Base-by-base conservation (phyloP, 2,329 filamentous ascomycete genomes). In the Pestalotiopsis sp. region DNA sequence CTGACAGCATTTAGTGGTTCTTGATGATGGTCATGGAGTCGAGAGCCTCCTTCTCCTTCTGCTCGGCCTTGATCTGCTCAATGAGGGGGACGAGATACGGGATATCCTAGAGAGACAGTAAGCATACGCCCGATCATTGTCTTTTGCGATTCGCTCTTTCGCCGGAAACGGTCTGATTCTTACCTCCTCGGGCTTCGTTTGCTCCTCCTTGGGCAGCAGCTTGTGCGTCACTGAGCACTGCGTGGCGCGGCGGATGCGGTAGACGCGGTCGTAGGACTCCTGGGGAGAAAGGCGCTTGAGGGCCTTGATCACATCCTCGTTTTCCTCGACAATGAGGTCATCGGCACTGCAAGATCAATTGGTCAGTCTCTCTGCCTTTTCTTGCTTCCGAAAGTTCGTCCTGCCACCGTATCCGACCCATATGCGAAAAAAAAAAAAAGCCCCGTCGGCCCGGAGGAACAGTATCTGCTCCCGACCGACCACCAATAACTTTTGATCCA, bases 211-310 rank as follows among this genome's bases (percentile, higher is more conserved):
- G 79, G 89, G 87, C 67, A 91, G 84, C 70, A 91, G 82, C 83
- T 89, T 89, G 81, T 91, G 89, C 76, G 85, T 80, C 77, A 88
- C 81, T 76, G 85, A 88, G 81, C 83, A 85, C 84, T 99, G 96
- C 84, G 97, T 91, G 77, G 96, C 95, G 83, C 96, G 91, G 85
- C 96, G 93, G 82, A 99, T 89, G 79, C 96, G 94, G 91, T 94
- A 99, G 81, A 98, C 90, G 81, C 96, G 95, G 86, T 99, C 96
- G 85, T 98, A 98, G 77, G 91, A 88, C 80, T 96, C 93, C 86
- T 97, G 93, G 77, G 93, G 88, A 68, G 92, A 89, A 71, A 99
- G 92, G 80, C 96, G 94, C 88, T 93, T 92, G 78, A 99, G 88
- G 71, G 96, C 96, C 75, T 91, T 88, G 82, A 96, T 91, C 77